Evolutionary conservation across 1,139 yeast genomes (phyloP).

Genomic region (Pneumocystis oryctolagi): DNA sequence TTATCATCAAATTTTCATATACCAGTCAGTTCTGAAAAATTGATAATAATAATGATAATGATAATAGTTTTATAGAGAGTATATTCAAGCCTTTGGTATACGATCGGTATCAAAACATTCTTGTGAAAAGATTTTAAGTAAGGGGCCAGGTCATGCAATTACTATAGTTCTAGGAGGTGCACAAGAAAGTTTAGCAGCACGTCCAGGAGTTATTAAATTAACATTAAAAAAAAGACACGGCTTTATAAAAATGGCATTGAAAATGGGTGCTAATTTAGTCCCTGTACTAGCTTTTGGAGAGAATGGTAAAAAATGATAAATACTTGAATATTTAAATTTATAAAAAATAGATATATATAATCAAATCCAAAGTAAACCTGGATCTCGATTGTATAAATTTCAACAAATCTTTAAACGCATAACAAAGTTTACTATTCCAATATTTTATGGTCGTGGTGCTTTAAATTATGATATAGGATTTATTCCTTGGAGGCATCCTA

Average conservation of each 20-base stretch:
- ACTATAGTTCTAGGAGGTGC: conserved; percentile 95
- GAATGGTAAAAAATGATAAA: conserved; percentile 29
- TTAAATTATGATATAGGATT: conserved; percentile 88
- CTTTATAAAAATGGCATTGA: conserved; percentile 72
- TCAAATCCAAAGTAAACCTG: conserved; percentile 41
- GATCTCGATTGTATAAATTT: conserved; percentile 38
- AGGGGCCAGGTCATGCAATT: conserved; percentile 52
- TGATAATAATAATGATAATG: background rate
- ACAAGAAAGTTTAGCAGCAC: conserved; percentile 65
- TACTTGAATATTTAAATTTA: background rate
- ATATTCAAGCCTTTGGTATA: conserved; percentile 63
- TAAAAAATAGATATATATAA: conserved; percentile 39
- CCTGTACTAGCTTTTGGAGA: conserved; percentile 93
- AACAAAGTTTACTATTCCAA: conserved; percentile 75
- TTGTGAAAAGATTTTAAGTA: conserved; percentile 46
- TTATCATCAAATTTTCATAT: conserved; percentile 67
- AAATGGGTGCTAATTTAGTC: conserved; percentile 61
- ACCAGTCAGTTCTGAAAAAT: conserved; percentile 30
- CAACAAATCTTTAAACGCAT: conserved; percentile 59
- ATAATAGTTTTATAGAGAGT: conserved; percentile 53
- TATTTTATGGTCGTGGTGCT: conserved; percentile 83
- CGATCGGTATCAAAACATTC: conserved; percentile 73
- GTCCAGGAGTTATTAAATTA: conserved; percentile 44
- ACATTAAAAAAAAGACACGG: conserved; percentile 73
- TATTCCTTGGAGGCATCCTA: conserved; percentile 69